phyloP scores from a whole-genome alignment of 805 yeast species.

The Saccharomycopsis sp. region DNA sequence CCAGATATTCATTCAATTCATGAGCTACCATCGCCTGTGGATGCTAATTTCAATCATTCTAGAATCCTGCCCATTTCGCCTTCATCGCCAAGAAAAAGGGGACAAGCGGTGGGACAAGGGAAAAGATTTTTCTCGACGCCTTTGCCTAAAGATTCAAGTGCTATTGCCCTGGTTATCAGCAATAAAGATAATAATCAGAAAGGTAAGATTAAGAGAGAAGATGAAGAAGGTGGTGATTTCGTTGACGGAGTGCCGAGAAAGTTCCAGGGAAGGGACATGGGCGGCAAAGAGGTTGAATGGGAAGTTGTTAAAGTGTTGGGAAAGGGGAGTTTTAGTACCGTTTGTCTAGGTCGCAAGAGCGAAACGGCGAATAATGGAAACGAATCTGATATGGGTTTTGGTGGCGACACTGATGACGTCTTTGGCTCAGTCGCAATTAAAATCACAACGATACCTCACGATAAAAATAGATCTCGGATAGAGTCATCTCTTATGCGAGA shows the following conservation, averaged over 20 bases:
- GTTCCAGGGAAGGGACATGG: constrained; percentile 5
- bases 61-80: too few species aligned
- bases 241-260: not conserved
- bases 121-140: constrained; percentile 18
- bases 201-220: not conserved
- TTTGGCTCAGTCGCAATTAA: constrained; percentile 60
- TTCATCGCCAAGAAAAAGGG: too few species aligned
- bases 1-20: not conserved
- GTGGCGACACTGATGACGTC: constrained; percentile 6
- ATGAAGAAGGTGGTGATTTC: not conserved
- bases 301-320: constrained; percentile 43
- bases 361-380: constrained; percentile 13
- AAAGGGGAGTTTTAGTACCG: constrained; percentile 62
- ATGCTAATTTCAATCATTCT: too few species aligned
- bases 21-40: constrained; percentile 3
- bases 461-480: constrained; percentile 23
- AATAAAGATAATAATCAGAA: not conserved
- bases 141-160: constrained; percentile 8
- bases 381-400: not conserved
- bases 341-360: constrained; percentile 38
- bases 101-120: too few species aligned
- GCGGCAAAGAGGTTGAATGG: constrained; percentile 27
- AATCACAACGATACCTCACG: constrained; percentile 37
- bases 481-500: constrained; percentile 45
- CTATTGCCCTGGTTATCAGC: constrained; percentile 4